phyloP scores from a whole-genome alignment of 2,329 filamentous ascomycete genomes.

The Thelonectria rubi region DNA sequence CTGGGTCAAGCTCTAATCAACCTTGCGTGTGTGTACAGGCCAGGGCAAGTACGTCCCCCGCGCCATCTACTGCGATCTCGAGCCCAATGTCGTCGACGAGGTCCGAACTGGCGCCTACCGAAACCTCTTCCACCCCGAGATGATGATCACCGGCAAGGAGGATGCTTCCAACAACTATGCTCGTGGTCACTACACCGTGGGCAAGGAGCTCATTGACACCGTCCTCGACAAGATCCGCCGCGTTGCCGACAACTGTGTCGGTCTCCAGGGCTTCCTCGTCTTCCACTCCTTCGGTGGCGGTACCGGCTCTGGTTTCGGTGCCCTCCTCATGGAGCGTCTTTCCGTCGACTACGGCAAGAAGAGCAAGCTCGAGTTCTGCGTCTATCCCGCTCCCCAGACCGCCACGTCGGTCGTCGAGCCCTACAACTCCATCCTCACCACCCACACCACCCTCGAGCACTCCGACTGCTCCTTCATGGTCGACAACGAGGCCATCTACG shows the following conservation, averaged over 20 bases:
- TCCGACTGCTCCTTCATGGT: conserved; percentile 99
- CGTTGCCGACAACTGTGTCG: conserved; percentile 96
- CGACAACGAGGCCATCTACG: conserved; percentile 99
- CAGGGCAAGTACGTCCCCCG: conserved; percentile 99
- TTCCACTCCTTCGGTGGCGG: conserved; percentile 99
- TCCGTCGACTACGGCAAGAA: conserved; percentile 99
- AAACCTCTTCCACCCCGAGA: conserved; percentile 96
- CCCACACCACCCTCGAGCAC: conserved; percentile 98
- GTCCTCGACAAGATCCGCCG: conserved; percentile 97
- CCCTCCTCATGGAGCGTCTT: conserved; percentile 97
- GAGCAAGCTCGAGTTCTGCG: conserved; percentile 99
- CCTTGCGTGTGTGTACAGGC: conserved; percentile 62
- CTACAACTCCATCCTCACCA: conserved; percentile 99
- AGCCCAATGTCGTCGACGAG: conserved; percentile 99
- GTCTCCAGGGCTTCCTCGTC: conserved; percentile 98
- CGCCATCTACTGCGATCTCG: conserved; percentile 99
- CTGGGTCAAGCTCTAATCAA: conserved; percentile 31
- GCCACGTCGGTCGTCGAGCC: conserved; percentile 98
- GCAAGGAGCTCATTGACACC: conserved; percentile 98
- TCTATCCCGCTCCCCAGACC: conserved; percentile 97
- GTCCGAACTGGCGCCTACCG: conserved; percentile 98
- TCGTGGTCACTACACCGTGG: conserved; percentile 99
- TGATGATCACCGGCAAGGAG: conserved; percentile 99
- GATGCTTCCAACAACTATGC: conserved; percentile 99
- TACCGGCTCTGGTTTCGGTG: conserved; percentile 98